Conservation (phyloP, 2,329 filamentous ascomycete species). For the Blumeria graminis region DNA sequence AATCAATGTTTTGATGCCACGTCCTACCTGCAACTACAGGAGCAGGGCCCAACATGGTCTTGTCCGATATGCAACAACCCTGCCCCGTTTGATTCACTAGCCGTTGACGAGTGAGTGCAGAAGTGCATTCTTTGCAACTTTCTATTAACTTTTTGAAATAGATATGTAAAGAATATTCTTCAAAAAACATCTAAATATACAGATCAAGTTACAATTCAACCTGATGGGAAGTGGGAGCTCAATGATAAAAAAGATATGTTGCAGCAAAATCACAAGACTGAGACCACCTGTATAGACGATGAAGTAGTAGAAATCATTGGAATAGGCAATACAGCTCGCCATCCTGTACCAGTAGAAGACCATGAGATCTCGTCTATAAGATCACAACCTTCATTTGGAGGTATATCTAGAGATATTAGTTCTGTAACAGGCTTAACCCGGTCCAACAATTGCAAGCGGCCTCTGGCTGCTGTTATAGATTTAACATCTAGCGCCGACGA, state of each 20-base stretch:
- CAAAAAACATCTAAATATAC: conserved; percentile 41
- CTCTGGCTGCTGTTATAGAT: conserved; percentile 26
- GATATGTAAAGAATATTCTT: conserved; percentile 75
- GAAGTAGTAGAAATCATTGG: conserved; percentile 25
- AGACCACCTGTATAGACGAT: conserved; percentile 18
- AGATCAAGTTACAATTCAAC: conserved; percentile 78
- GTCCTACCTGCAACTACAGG: conserved; percentile 79
- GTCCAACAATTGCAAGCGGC: conserved; percentile 17
- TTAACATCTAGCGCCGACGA: conserved; percentile 28
- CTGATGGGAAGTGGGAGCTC: conserved; percentile 52
- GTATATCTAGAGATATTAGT: not conserved
- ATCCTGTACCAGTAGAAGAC: conserved; percentile 3
- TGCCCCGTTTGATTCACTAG: conserved; percentile 57
- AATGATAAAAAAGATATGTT: conserved; percentile 10
- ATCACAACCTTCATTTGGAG: conserved; percentile 9
- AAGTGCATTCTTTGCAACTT: conserved; percentile 1
- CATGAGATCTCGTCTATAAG: conserved; percentile 5
- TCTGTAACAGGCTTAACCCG: conserved; percentile 12
- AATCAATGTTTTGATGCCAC: conserved; percentile 87
- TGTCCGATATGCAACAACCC: conserved; percentile 81
- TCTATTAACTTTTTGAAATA: conserved; percentile 15
- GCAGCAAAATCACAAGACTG: conserved; percentile 8
- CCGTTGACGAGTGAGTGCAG: conserved; percentile 54
- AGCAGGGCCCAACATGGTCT: conserved; percentile 91
- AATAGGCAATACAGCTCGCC: conserved; percentile 9